Base-by-base conservation (phyloP, 2,329 filamentous ascomycete genomes). In the Penicillium sp. region DNA sequence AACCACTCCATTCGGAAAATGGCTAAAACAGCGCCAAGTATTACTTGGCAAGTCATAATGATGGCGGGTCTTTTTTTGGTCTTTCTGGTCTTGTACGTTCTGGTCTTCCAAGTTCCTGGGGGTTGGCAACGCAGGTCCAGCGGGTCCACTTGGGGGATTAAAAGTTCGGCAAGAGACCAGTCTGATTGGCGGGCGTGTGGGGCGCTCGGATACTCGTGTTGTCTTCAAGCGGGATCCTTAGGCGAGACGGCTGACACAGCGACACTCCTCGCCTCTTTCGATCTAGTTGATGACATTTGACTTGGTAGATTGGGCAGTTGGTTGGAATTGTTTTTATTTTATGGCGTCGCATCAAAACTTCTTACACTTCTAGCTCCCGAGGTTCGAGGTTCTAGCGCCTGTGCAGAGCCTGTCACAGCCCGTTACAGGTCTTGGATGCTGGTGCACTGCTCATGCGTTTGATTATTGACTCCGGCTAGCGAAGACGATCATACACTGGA, bases 141-240 rank as follows among this genome's bases (percentile, higher is more conserved):
- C 20, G 14, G 48, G 48, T 54, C 58, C 57, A 56, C 51, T 22
- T 37, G 41, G 57, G 17, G 31, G 34, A 10, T 12, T 12, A 12
- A 8, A 43, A 42, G 49, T 71, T 77, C 75, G 73, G 69, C 67
- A 77, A 76, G 58, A 54, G 49, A 47, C 42, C 3, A 22, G 28
- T 68, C 54, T 76, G 70, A 77, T 77, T 77, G 75, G 73, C 12
- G 51, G 50, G 50, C 41, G 20, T 42, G 52, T 45, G 51, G 56
- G 66, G 63, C 31, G 63, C 65, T 68, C 65, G 63, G 68, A 69
- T 67, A 61, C 54, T 53, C 63, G 63, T 63, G 67, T 72, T 74
- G 67, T 53, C 73, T 75, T 51, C 72, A 71, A 73, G 69, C 63
- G 72, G 73, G 72, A 75, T 71, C 61, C 66, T 70, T 75, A 75